Conservation (phyloP, 805 yeast species). For the Schwanniomyces pseudopolymorphus region DNA sequence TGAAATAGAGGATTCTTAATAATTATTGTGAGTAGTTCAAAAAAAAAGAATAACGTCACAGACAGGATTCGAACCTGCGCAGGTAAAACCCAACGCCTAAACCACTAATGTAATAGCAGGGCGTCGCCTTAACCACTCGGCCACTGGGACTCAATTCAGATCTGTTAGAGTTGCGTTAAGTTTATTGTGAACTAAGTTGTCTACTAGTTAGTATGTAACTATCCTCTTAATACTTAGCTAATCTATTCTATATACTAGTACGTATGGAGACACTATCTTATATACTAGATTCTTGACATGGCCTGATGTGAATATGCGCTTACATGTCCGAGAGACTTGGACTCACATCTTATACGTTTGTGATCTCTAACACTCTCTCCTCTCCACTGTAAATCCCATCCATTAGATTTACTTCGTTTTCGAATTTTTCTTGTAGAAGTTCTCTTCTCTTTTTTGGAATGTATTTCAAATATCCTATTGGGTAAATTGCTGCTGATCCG, state of each 20-base stretch:
- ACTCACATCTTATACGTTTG: too few species aligned
- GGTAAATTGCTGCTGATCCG: not conserved
- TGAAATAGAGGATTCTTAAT: too few species aligned
- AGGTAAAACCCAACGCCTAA: constrained; percentile 48
- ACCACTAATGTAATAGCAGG: constrained; percentile 60
- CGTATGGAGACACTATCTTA: too few species aligned
- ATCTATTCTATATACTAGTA: too few species aligned
- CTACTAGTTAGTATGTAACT: too few species aligned
- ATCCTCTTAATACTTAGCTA: too few species aligned
- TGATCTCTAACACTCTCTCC: not conserved
- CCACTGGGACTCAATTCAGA: constrained; percentile 77
- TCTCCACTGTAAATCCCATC: not conserved
- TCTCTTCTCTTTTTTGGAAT: not conserved
- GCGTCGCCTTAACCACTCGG: constrained; percentile 95
- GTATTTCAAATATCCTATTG: not conserved
- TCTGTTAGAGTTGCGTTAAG: too few species aligned
- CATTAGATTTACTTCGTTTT: not conserved
- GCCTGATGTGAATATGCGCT: too few species aligned
- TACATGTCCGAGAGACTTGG: too few species aligned
- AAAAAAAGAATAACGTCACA: constrained; percentile 75
- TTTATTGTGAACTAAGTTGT: too few species aligned
- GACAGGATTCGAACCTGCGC: constrained; percentile 99
- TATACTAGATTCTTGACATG: too few species aligned
- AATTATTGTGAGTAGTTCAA: not conserved
- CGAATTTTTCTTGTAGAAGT: not conserved